Conservation (phyloP, 768 basidiomycete genomes). For the Podaxis carcinomalis region DNA sequence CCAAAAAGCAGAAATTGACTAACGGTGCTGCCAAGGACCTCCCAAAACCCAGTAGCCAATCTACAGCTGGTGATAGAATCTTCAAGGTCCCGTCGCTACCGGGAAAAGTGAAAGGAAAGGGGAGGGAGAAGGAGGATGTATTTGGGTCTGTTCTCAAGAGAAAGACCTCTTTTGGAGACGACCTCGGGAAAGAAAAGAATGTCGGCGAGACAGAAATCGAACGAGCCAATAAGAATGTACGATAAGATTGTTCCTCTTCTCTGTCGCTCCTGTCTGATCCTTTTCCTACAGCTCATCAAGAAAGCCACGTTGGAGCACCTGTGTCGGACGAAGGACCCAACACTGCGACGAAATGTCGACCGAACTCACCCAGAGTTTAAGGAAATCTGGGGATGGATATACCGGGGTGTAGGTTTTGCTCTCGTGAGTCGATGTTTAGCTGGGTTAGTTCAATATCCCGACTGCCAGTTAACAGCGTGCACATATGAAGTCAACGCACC, state of each 20-base stretch:
- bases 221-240: slow-evolving; percentile 59
- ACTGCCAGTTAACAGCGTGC: slow-evolving; percentile 29
- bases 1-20: slow-evolving; percentile 31
- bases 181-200: slow-evolving; percentile 25
- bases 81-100: slow-evolving; percentile 54
- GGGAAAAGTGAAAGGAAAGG: slow-evolving; percentile 29
- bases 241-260: background rate
- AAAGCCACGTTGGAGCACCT: slow-evolving; percentile 37
- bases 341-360: slow-evolving; percentile 23
- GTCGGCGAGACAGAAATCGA: slow-evolving; percentile 33
- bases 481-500: slow-evolving; percentile 32
- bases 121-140: slow-evolving; percentile 35
- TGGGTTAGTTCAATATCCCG: background rate
- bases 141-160: slow-evolving; percentile 27
- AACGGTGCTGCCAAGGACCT: slow-evolving; percentile 29
- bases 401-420: slow-evolving; percentile 48
- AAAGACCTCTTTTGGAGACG: slow-evolving; percentile 11
- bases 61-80: slow-evolving; percentile 22
- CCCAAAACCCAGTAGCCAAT: slow-evolving; percentile 19
- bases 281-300: slow-evolving; percentile 37
- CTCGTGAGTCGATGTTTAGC: slow-evolving; percentile 30
- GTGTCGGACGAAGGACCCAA: slow-evolving; percentile 33
- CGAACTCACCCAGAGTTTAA: slow-evolving; percentile 50
- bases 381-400: slow-evolving; percentile 41
- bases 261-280: background rate